phyloP scores from a whole-genome alignment of 1,139 yeast species.

The Geotrichum siamense region DNA sequence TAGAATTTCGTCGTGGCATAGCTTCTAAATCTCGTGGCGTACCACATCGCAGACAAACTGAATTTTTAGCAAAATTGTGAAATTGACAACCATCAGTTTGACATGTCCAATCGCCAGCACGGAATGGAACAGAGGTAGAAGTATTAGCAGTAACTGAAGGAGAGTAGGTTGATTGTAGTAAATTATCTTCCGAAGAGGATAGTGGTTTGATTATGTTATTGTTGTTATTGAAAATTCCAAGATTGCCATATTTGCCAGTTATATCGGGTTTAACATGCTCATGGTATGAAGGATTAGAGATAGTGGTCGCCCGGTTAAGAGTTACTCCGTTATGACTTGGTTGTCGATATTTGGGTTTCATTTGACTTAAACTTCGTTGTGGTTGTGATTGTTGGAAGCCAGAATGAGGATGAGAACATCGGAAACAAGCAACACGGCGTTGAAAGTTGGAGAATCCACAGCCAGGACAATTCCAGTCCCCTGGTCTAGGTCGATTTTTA shows the following conservation, averaged over 20 bases:
- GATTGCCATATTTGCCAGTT: neutral
- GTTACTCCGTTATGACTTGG: neutral
- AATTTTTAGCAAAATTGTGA: slow-evolving; percentile 89
- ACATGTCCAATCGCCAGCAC: slow-evolving; percentile 98
- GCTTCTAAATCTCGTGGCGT: slow-evolving; percentile 56
- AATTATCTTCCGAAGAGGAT: neutral
- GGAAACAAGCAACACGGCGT: slow-evolving; percentile 87
- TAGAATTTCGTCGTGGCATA: slow-evolving; percentile 12
- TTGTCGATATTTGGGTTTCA: neutral
- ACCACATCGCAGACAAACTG: slow-evolving; percentile 82
- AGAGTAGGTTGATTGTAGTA: neutral
- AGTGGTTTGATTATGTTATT: neutral
- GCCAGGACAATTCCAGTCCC: slow-evolving; percentile 96
- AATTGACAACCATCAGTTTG: slow-evolving; percentile 68
- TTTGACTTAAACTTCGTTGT: neutral
- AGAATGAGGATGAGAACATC: slow-evolving; percentile 80
- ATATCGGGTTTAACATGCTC: neutral
- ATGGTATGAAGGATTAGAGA: neutral
- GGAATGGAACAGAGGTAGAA: slow-evolving; percentile 62
- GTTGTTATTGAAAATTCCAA: neutral
- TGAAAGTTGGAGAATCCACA: slow-evolving; percentile 95
- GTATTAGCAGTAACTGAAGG: neutral
- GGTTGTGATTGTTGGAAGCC: slow-evolving; percentile 36
- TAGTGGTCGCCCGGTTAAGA: slow-evolving; percentile 1
- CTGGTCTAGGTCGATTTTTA: slow-evolving; percentile 89